These are phyloP conservation scores for Claviceps sorghi DNA, from an alignment of 2,329 filamentous ascomycete species.

Conservation along the genomic window DNA sequence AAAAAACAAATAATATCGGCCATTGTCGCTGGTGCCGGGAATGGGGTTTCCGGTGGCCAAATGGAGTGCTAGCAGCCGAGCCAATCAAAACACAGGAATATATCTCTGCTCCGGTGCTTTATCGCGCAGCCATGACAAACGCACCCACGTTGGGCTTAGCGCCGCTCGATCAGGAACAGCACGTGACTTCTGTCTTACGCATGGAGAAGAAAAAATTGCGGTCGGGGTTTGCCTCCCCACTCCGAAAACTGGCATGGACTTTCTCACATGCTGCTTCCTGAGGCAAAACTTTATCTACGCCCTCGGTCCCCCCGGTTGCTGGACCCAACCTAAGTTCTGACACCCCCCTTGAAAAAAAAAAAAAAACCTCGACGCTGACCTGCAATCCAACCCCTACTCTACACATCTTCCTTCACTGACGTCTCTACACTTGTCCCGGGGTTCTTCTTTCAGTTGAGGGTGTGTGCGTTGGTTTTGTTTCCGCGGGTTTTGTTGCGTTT, in stretches of 20 bases:
- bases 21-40: not conserved
- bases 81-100: conserved; percentile 4
- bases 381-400: not conserved
- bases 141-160: conserved; percentile 1
- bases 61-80: not conserved
- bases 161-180: conserved; percentile 3
- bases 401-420: not conserved
- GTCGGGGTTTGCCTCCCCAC: not conserved
- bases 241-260: not conserved
- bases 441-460: not conserved
- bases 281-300: not conserved
- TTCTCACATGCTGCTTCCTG: conserved; percentile 1
- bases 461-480: not conserved
- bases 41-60: not conserved
- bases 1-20: not conserved
- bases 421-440: not conserved
- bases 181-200: not conserved
- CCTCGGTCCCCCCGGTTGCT: not conserved
- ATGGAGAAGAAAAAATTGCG: conserved; percentile 1
- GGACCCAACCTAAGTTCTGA: not conserved
- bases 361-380: not conserved
- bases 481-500: not conserved
- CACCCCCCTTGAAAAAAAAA: not conserved
- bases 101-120: conserved; percentile 7
- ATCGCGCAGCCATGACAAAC: conserved; percentile 3